Evolutionary conservation across 352 stramenopile genomes (phyloP).

Genomic region (Phytophthora pseudosyringae): DNA sequence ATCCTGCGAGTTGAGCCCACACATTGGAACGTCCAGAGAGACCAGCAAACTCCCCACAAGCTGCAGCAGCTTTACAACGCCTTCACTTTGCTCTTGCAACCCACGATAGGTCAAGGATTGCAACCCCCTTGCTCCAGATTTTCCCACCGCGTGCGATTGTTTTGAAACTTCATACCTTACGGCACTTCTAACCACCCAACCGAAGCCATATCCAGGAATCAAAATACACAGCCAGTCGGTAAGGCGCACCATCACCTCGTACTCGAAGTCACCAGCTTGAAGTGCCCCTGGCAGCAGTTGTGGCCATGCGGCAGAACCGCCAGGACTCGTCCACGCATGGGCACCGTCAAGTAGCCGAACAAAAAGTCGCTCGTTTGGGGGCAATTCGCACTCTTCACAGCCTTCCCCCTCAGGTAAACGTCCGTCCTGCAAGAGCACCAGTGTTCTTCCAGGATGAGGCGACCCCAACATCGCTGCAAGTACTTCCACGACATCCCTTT

Average conservation of each 20-base stretch:
- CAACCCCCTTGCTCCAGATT: slow-evolving; percentile 4
- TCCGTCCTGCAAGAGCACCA: slow-evolving; percentile 30
- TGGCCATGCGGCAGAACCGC: slow-evolving; percentile 19
- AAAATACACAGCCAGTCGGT: slow-evolving; percentile 40
- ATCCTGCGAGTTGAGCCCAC: slow-evolving; percentile 20
- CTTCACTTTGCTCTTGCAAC: slow-evolving; percentile 18
- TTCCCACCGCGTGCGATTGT: background rate
- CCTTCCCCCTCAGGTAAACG: slow-evolving; percentile 28
- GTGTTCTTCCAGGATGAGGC: slow-evolving; percentile 23
- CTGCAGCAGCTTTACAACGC: slow-evolving; percentile 14
- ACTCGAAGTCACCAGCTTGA: slow-evolving; percentile 23
- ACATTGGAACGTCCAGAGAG: slow-evolving; percentile 27
- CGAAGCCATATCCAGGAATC: slow-evolving; percentile 41
- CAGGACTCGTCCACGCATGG: slow-evolving; percentile 21
- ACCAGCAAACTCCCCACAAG: slow-evolving; percentile 26
- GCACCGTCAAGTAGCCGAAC: slow-evolving; percentile 27
- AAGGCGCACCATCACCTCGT: slow-evolving; percentile 41
- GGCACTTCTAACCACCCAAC: slow-evolving; percentile 38
- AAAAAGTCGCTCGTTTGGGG: slow-evolving; percentile 28
- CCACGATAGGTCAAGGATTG: slow-evolving; percentile 32
- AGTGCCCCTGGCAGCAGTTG: slow-evolving; percentile 11
- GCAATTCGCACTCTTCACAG: slow-evolving; percentile 30
- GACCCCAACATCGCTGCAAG: slow-evolving; percentile 24
- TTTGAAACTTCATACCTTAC: slow-evolving; percentile 12
- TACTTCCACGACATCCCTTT: background rate